Conservation (phyloP, 164 flowering plant species). For the Brasenia schreberi region DNA sequence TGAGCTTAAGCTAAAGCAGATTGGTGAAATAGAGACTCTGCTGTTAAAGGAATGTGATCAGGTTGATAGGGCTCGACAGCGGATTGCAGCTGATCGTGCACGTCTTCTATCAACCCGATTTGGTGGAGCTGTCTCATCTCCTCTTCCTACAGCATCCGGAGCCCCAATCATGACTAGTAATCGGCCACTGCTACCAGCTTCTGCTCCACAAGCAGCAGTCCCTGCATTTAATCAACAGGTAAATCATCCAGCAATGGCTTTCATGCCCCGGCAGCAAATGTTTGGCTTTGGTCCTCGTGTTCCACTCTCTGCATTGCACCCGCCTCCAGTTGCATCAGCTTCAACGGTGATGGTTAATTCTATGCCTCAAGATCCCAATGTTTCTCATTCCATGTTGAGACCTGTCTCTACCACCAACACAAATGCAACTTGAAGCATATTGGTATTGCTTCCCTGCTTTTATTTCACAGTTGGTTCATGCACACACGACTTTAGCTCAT, state of each 20-base stretch:
- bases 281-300: slow-evolving; percentile 63
- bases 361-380: slow-evolving; percentile 21
- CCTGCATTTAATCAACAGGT: slow-evolving; percentile 45
- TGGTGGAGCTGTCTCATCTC: slow-evolving; percentile 27
- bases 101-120: slow-evolving; percentile 44
- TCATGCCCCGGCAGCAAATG: slow-evolving; percentile 62
- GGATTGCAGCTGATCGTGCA: slow-evolving; percentile 58
- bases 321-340: slow-evolving; percentile 34
- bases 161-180: not conserved
- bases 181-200: slow-evolving; percentile 24
- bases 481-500: not conserved
- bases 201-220: slow-evolving; percentile 44
- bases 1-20: slow-evolving; percentile 91
- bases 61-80: slow-evolving; percentile 75
- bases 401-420: slow-evolving; percentile 59
- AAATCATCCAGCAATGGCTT: slow-evolving; percentile 58
- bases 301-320: slow-evolving; percentile 61
- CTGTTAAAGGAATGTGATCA: slow-evolving; percentile 88
- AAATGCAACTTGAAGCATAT: slow-evolving; percentile 38
- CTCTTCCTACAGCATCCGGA: slow-evolving; percentile 1
- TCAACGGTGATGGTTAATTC: slow-evolving; percentile 35
- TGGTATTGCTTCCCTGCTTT: not conserved
- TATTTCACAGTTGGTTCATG: not conserved
- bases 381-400: slow-evolving; percentile 52
- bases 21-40: slow-evolving; percentile 86